phyloP scores from a whole-genome alignment of 2,329 filamentous ascomycete species.

The Sclerotinia trifoliorum region DNA sequence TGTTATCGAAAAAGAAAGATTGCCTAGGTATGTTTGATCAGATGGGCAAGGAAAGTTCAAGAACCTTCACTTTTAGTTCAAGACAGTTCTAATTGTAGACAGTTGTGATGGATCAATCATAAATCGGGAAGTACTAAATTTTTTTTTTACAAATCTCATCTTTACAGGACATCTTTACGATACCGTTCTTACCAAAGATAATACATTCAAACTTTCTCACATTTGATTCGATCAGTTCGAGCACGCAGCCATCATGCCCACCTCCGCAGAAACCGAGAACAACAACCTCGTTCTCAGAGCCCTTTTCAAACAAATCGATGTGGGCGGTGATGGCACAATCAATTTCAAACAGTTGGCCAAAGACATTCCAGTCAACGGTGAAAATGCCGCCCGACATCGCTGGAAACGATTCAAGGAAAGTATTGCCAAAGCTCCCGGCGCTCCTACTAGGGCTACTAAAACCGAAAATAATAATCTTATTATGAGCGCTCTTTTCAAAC shows the following conservation, averaged over 20 bases:
- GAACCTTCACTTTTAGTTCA: background rate
- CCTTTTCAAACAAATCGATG: slow-evolving; percentile 9
- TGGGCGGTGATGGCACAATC: background rate
- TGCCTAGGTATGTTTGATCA: too few relatives aligned
- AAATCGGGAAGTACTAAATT: background rate
- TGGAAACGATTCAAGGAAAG: background rate
- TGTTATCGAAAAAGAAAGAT: background rate
- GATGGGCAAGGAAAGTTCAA: background rate
- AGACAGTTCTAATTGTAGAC: background rate
- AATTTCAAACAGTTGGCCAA: background rate
- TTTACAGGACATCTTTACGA: background rate
- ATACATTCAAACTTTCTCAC: background rate
- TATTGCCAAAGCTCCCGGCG: background rate
- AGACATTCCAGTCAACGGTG: background rate
- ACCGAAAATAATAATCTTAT: background rate
- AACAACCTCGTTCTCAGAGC: slow-evolving; percentile 8
- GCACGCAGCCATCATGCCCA: background rate
- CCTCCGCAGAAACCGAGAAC: background rate
- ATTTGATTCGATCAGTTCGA: background rate
- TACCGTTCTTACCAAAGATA: background rate
- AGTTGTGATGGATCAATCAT: background rate
- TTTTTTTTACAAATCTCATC: background rate
- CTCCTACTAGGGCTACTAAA: background rate
- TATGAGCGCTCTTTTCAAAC: background rate
- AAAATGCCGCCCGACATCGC: slow-evolving; percentile 9